Evolutionary conservation across 805 yeast genomes (phyloP).

Genomic region (Sungouiozyma intestinalis): DNA sequence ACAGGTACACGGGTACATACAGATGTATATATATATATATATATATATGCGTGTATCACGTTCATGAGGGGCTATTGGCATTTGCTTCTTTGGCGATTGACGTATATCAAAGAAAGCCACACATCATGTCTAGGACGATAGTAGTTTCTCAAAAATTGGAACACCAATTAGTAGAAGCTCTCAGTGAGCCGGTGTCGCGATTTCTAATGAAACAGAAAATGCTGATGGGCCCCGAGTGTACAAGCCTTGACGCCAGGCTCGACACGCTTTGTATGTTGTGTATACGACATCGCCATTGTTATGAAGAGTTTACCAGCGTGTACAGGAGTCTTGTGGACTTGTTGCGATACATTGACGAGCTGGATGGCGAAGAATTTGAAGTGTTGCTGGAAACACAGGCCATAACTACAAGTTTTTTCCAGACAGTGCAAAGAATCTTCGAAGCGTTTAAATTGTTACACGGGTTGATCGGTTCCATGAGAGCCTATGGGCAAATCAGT

Average conservation of each 20-base stretch:
- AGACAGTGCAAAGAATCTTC: not conserved
- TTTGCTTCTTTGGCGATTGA: too few species aligned
- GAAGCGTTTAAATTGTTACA: not conserved
- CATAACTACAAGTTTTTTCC: not conserved
- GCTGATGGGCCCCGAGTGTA: not conserved
- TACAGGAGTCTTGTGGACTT: not conserved
- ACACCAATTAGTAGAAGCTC: not conserved
- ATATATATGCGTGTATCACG: too few species aligned
- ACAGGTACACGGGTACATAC: too few species aligned
- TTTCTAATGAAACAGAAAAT: not conserved
- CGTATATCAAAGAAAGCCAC: too few species aligned
- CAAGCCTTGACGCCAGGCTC: not conserved
- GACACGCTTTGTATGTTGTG: not conserved
- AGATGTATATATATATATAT: too few species aligned
- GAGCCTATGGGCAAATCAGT: too few species aligned
- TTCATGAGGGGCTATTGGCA: too few species aligned
- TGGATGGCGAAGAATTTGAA: not conserved
- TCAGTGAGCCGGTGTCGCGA: not conserved
- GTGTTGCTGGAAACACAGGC: not conserved
- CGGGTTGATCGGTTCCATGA: not conserved
- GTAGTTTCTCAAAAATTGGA: not conserved
- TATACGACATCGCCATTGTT: not conserved
- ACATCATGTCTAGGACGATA: not conserved
- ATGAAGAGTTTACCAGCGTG: not conserved
- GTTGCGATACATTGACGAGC: constrained; percentile 1